Evolutionary conservation across 78 protist genomes (phyloP).

Genomic region (Capsaspora owczarzaki): DNA sequence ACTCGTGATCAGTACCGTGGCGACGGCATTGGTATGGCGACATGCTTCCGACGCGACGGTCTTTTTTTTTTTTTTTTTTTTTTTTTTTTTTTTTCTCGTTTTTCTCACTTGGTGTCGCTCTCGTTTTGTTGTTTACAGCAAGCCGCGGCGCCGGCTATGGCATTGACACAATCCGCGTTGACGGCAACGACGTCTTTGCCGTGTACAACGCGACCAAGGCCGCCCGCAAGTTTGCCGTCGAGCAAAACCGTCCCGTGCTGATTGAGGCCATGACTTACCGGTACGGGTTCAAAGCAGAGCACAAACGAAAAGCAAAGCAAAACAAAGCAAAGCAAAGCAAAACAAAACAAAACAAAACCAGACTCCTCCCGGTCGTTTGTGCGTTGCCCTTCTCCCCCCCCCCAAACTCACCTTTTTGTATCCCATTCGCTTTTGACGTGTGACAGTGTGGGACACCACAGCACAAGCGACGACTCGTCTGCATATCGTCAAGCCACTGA

Average conservation of each 20-base stretch:
- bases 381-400: too few species aligned
- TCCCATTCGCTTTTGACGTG: too few species aligned
- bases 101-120: not conserved
- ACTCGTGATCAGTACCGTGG: conserved; percentile 88
- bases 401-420: too few species aligned
- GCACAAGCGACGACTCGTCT: conserved; percentile 87
- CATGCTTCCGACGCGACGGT: not conserved
- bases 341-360: too few species aligned
- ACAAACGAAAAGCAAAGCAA: too few species aligned
- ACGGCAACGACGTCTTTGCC: conserved; percentile 91
- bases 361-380: too few species aligned
- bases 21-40: conserved; percentile 63
- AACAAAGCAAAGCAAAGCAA: too few species aligned
- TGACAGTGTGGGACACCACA: conserved; percentile 80
- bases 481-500: conserved; percentile 74
- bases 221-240: conserved; percentile 61
- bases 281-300: not conserved
- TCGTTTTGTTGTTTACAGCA: not conserved
- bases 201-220: conserved; percentile 71
- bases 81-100: not conserved
- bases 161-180: conserved; percentile 78
- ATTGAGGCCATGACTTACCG: conserved; percentile 69
- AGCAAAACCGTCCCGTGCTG: conserved; percentile 26
- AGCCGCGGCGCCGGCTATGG: conserved; percentile 84
- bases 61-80: not conserved